Conservation (phyloP, 2,329 filamentous ascomycete species). For the Parastagonospora avenae region DNA sequence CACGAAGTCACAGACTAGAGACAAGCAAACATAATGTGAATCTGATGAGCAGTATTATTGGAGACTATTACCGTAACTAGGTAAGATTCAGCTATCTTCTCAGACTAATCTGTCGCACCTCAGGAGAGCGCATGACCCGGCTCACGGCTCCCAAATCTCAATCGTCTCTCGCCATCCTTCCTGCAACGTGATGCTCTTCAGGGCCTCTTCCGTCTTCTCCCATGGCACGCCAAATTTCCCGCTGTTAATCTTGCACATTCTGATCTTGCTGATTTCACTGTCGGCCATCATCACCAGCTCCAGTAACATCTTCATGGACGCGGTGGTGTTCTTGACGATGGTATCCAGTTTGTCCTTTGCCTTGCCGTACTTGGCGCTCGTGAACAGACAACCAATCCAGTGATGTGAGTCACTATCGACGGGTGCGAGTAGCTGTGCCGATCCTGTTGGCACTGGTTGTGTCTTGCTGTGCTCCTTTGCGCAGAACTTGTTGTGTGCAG, state of each 20-base stretch:
- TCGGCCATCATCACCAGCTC: constrained; percentile 46
- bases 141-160: constrained; percentile 33
- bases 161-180: constrained; percentile 26
- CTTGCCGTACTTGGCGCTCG: constrained; percentile 56
- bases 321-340: constrained; percentile 57
- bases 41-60: too few relatives aligned
- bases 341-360: constrained; percentile 47
- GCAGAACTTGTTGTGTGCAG: constrained; percentile 57
- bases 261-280: constrained; percentile 35
- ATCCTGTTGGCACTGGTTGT: constrained; percentile 48
- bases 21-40: too few relatives aligned
- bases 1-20: too few relatives aligned
- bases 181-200: constrained; percentile 40
- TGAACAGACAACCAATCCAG: constrained; percentile 66
- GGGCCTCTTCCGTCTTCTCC: constrained; percentile 52
- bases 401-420: constrained; percentile 48
- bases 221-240: constrained; percentile 63
- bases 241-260: constrained; percentile 63
- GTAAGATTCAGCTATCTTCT: too few relatives aligned
- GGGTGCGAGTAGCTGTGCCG: constrained; percentile 60
- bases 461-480: constrained; percentile 21
- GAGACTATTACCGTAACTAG: too few relatives aligned
- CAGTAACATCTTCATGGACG: constrained; percentile 57
- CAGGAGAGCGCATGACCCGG: neutral
- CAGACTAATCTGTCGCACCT: too few relatives aligned